Percentiles rank a stretch among this genome's conserved stretches.
Evolutionary conservation across 257 asterid genomes (phyloP).

Genomic region (Gynochthodes officinalis): DNA sequence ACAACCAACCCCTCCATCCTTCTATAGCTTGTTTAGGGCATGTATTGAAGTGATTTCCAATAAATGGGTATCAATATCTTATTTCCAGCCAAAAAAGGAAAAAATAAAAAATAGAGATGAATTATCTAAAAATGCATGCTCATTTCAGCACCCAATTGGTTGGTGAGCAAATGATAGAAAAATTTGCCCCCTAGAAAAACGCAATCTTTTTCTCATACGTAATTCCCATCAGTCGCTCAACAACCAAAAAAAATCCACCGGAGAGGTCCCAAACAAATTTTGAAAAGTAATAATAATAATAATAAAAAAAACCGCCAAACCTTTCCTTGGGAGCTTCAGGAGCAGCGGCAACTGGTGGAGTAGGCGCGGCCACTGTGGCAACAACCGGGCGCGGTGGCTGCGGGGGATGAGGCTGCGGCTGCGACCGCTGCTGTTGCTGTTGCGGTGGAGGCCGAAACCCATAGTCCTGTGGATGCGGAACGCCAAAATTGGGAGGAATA

Average conservation of each 20-base stretch:
- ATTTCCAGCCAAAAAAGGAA: background rate
- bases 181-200: background rate
- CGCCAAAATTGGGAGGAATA: conserved; percentile 29
- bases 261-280: background rate
- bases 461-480: conserved; percentile 40
- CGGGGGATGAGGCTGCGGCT: conserved; percentile 22
- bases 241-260: conserved; percentile 16
- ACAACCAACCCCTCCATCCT: background rate
- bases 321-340: conserved; percentile 42
- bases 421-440: conserved; percentile 26
- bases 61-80: background rate
- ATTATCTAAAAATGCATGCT: background rate
- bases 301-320: conserved; percentile 23
- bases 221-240: conserved; percentile 23
- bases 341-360: conserved; percentile 30
- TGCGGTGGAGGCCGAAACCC: conserved; percentile 29
- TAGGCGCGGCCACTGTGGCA: conserved; percentile 17
- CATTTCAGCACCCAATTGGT: background rate
- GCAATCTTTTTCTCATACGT: background rate
- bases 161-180: conserved; percentile 19
- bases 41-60: background rate
- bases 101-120: background rate
- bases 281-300: background rate
- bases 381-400: conserved; percentile 21
- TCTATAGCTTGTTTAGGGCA: background rate